Evolutionary conservation across 768 basidiomycete species (phyloP).

Genomic region (Pisolithus marmoratus): DNA sequence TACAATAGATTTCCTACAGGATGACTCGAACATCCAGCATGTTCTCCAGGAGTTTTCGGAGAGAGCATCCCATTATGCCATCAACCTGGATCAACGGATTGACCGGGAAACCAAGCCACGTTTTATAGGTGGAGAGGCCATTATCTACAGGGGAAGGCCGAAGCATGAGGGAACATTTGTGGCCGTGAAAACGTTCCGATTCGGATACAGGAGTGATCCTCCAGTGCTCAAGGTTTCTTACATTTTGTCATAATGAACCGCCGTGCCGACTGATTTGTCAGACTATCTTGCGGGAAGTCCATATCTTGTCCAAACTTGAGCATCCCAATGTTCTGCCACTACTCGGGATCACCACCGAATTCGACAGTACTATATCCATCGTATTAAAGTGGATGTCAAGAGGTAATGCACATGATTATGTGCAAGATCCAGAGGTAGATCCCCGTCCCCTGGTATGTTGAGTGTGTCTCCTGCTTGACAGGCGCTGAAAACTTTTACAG

Average conservation of each 20-base stretch:
- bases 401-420: neutral
- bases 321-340: neutral
- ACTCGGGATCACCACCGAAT: neutral
- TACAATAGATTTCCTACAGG: too few relatives aligned
- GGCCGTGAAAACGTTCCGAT: too few relatives aligned
- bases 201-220: too few relatives aligned
- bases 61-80: too few relatives aligned
- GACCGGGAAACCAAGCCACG: too few relatives aligned
- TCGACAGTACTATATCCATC: neutral
- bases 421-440: neutral
- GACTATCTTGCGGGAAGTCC: neutral
- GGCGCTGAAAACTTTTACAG: neutral
- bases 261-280: neutral
- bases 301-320: neutral
- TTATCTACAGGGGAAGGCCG: too few relatives aligned
- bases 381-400: neutral
- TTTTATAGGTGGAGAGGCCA: too few relatives aligned
- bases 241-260: neutral
- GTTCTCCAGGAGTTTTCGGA: too few relatives aligned
- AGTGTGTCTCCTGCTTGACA: neutral
- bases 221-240: neutral
- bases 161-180: too few relatives aligned
- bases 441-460: neutral
- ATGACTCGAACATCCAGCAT: too few relatives aligned
- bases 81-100: too few relatives aligned